Evolutionary conservation across 805 yeast species (phyloP).

Genomic region (Teunomyces atbi): DNA sequence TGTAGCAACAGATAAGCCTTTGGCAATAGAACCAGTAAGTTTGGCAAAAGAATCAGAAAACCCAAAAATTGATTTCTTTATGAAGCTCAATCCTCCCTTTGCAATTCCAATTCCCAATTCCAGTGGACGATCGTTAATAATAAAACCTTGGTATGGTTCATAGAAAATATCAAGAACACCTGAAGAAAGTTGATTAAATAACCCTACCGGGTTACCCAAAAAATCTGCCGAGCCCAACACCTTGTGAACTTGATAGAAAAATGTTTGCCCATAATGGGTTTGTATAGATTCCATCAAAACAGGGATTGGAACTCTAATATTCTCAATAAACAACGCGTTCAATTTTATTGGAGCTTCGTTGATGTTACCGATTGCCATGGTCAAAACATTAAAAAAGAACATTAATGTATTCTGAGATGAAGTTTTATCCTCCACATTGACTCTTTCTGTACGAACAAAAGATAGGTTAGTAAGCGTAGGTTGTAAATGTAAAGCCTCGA

Average conservation of each 20-base stretch:
- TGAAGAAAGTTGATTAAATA: slow-evolving; percentile 87
- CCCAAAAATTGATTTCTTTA: slow-evolving; percentile 93
- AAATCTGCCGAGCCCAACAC: slow-evolving; percentile 95
- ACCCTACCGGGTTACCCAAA: slow-evolving; percentile 95
- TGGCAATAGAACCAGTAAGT: slow-evolving; percentile 90
- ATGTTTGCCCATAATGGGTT: slow-evolving; percentile 89
- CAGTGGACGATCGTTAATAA: slow-evolving; percentile 92
- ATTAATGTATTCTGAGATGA: slow-evolving; percentile 63
- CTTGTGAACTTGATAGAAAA: slow-evolving; percentile 87
- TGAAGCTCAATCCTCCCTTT: slow-evolving; percentile 90
- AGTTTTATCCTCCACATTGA: slow-evolving; percentile 61
- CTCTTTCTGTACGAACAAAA: slow-evolving; percentile 83
- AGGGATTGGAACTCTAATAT: slow-evolving; percentile 82
- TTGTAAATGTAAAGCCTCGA: slow-evolving; percentile 89
- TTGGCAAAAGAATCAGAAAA: slow-evolving; percentile 90
- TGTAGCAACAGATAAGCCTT: slow-evolving; percentile 88
- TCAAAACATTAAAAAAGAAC: slow-evolving; percentile 78
- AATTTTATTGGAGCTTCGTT: slow-evolving; percentile 94
- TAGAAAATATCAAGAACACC: slow-evolving; percentile 96
- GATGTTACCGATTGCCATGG: slow-evolving; percentile 96
- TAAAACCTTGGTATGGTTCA: slow-evolving; percentile 95
- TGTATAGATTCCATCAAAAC: slow-evolving; percentile 64
- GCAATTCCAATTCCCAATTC: slow-evolving; percentile 95
- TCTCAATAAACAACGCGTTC: slow-evolving; percentile 84
- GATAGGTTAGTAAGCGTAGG: slow-evolving; percentile 88